Evolutionary conservation across 208 protist genomes (phyloP).

Genomic region (Hexamita inflata): DNA sequence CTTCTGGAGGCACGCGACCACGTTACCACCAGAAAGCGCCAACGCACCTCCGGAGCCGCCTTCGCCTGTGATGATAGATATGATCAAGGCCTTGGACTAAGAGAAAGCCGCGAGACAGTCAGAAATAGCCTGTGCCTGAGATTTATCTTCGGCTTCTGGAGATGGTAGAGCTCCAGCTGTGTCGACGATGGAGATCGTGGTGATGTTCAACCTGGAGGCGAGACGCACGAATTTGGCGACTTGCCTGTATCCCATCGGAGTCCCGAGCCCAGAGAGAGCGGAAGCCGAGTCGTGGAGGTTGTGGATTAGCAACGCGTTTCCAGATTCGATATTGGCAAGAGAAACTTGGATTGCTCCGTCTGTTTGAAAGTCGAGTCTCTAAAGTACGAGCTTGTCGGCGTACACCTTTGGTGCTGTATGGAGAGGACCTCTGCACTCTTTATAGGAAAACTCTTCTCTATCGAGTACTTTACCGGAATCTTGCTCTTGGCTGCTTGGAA

Average conservation of each 20-base stretch:
- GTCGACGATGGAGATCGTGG: background rate
- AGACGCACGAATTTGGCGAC: background rate
- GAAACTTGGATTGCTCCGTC: background rate
- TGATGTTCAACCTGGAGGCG: background rate
- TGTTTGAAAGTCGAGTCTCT: background rate
- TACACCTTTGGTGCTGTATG: background rate
- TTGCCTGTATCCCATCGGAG: constrained; percentile 7
- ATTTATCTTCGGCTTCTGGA: constrained; percentile 14
- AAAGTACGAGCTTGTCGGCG: background rate
- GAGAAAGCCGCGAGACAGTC: background rate
- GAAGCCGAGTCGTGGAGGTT: too few species aligned
- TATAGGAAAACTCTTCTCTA: background rate
- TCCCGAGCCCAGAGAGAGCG: background rate
- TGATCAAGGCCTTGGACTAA: background rate
- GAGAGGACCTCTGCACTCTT: background rate
- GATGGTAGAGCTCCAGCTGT: constrained; percentile 21
- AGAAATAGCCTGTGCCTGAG: background rate
- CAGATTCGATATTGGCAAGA: too few species aligned
- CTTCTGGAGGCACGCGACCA: constrained; percentile 35
- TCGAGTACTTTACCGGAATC: too few species aligned
- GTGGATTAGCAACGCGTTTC: too few species aligned
- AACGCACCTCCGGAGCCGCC: constrained; percentile 44
- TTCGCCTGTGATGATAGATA: constrained; percentile 44
- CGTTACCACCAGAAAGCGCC: constrained; percentile 44
- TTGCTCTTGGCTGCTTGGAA: background rate